Base-by-base conservation (phyloP, 371 early-diverging fungal species). In the Mucor sp. region DNA sequence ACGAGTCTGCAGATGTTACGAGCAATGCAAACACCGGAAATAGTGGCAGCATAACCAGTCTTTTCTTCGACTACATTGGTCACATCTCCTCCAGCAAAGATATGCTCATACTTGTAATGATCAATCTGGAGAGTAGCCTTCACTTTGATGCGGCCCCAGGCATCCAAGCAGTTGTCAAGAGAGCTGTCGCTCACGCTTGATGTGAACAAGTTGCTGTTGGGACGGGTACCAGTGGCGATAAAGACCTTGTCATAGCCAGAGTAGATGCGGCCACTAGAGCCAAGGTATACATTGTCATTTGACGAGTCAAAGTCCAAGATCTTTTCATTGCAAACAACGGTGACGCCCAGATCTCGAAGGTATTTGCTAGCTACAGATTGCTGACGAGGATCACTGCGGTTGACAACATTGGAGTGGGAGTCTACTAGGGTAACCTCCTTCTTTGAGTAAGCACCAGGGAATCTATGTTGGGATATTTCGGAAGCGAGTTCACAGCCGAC, bases 21-120 rank as follows among this genome's bases (percentile, higher is more conserved):
- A 14, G 84, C 84, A 58, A 84, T 84, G 44, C 79, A 79, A 11
- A 84, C 80, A n/a, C 82, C 84, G 35, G 80, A 81, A 59, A 85
- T 72, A 21, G 86, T 86, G 27, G 87, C 89, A 53, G 89, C 84
- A 27, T 85, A 84, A 27, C 83, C 88, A n/a, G 87, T 85, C 68
- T 87, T 87, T 74, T 89, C 87, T 63, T 89, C 89, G 21, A 80
- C 76, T 0, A 85, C 78, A 25, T 89, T 86, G 37, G 86, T 82
- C 25, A 86, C 87, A 67, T 92, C 92, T 6, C 92, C 92, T 3
- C 89, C 87, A 2, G 90, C 85, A 69, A 91, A 91, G 60, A 92
- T 86, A 60, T 87, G 81, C 2, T 77, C 74, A 25, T 87, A 82
- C 17, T 75, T 81, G 6, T 74, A 80, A 47, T 89, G 84, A 39